Conservation (phyloP, 768 basidiomycete species). For the Crepidotus variabilis region DNA sequence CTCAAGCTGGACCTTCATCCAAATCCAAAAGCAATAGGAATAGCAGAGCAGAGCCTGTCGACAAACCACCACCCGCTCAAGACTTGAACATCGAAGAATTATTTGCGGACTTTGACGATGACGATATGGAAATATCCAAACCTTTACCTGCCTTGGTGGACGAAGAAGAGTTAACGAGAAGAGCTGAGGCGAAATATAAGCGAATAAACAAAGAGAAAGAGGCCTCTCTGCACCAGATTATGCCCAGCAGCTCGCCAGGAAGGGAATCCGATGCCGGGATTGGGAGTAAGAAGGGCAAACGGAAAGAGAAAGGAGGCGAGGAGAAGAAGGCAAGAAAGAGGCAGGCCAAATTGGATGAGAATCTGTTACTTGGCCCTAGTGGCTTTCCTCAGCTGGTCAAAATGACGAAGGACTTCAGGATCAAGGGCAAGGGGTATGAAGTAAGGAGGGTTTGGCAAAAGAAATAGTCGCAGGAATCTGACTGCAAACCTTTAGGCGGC, state of each 20-base stretch:
- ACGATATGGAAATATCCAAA: conserved; percentile 33
- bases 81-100: conserved; percentile 47
- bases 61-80: conserved; percentile 38
- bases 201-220: conserved; percentile 30
- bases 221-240: conserved; percentile 41
- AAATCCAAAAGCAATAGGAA: conserved; percentile 12
- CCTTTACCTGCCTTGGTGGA: conserved; percentile 51
- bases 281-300: conserved; percentile 12
- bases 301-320: conserved; percentile 25
- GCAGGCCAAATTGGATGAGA: conserved; percentile 68
- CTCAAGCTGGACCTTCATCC: not conserved
- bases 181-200: conserved; percentile 50
- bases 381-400: conserved; percentile 83
- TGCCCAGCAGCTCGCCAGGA: conserved; percentile 48
- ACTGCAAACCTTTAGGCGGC: conserved; percentile 42
- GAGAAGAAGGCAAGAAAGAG: conserved; percentile 46
- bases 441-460: conserved; percentile 36
- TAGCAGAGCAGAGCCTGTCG: conserved; percentile 4
- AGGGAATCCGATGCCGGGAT: conserved; percentile 16
- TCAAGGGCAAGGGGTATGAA: conserved; percentile 91
- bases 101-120: conserved; percentile 36
- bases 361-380: conserved; percentile 60
- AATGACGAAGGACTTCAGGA: conserved; percentile 72
- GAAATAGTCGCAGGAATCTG: not conserved
- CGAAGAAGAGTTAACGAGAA: conserved; percentile 46